These are phyloP conservation scores for Aspergillus proliferans DNA, from an alignment of 2,329 filamentous ascomycete species.

Conservation along the genomic window DNA sequence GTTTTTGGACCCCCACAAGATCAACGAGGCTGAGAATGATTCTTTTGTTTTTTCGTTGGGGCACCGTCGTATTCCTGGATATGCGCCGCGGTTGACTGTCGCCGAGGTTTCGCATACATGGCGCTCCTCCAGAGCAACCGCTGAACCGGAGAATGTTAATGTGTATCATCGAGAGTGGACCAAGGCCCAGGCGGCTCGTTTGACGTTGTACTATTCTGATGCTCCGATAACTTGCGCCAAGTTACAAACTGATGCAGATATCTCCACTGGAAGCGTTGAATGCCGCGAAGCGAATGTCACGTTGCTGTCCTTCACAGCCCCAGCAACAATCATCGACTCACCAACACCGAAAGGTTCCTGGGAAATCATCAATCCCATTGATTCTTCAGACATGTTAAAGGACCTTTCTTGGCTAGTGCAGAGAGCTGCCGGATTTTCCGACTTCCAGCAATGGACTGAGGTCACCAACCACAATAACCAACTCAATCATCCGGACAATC, in stretches of 20 bases:
- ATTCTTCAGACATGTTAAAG: constrained; percentile 18
- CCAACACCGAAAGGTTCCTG: constrained; percentile 14
- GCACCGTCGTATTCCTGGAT: constrained; percentile 41
- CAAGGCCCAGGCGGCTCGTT: constrained; percentile 12
- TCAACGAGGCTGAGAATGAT: constrained; percentile 44
- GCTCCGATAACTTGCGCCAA: constrained; percentile 15
- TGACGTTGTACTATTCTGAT: constrained; percentile 14
- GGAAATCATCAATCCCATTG: constrained; percentile 21
- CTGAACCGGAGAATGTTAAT: constrained; percentile 13
- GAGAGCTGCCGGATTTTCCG: constrained; percentile 17
- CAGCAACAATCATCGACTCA: constrained; percentile 13
- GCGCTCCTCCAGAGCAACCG: constrained; percentile 29
- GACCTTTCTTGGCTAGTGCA: constrained; percentile 29
- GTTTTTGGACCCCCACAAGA: constrained; percentile 52
- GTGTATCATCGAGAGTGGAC: constrained; percentile 28
- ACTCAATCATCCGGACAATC: too few species aligned
- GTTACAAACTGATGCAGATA: constrained; percentile 9
- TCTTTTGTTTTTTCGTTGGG: constrained; percentile 53
- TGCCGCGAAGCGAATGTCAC: constrained; percentile 29
- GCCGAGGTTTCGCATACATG: constrained; percentile 44
- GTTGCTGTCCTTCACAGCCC: constrained; percentile 22
- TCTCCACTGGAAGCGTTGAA: constrained; percentile 11
- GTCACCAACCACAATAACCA: constrained; percentile 4
- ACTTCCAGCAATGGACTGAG: constrained; percentile 25
- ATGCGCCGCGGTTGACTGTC: constrained; percentile 41